These are phyloP conservation scores for Erigeron canadensis DNA, from an alignment of 129 eudicot species.

Conservation along the genomic window DNA sequence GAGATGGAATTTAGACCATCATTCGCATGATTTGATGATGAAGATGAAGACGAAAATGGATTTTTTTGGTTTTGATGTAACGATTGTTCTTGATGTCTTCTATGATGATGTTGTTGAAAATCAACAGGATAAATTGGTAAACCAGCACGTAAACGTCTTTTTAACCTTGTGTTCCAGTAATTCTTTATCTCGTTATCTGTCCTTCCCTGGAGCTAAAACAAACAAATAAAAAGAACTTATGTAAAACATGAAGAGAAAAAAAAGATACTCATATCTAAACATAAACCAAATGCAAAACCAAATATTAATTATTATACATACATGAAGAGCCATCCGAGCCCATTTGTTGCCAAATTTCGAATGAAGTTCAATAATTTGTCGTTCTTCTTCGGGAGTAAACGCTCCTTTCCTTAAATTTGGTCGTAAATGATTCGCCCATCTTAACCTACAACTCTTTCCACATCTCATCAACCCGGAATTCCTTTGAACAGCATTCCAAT, in stretches of 20 bases:
- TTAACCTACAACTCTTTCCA: slow-evolving; percentile 86
- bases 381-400: slow-evolving; percentile 69
- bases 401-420: slow-evolving; percentile 91
- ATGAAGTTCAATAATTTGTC: slow-evolving; percentile 73
- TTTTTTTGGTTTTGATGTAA: slow-evolving; percentile 23
- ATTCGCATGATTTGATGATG: slow-evolving; percentile 32
- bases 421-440: slow-evolving; percentile 94
- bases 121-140: slow-evolving; percentile 78
- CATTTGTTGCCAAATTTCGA: slow-evolving; percentile 88
- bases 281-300: neutral
- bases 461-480: slow-evolving; percentile 75
- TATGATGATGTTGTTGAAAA: slow-evolving; percentile 32
- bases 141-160: slow-evolving; percentile 74
- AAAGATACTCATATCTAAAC: neutral
- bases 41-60: slow-evolving; percentile 36
- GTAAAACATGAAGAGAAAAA: neutral
- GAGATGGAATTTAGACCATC: slow-evolving; percentile 25
- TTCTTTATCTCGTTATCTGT: slow-evolving; percentile 96
- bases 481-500: slow-evolving; percentile 88
- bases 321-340: slow-evolving; percentile 99
- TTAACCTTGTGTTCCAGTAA: slow-evolving; percentile 88
- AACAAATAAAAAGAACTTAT: neutral
- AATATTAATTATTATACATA: neutral
- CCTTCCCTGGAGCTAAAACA: slow-evolving; percentile 78
- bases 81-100: slow-evolving; percentile 29